These are phyloP conservation scores for Russula abietina DNA, from an alignment of 768 basidiomycete species.

Conservation along the genomic window DNA sequence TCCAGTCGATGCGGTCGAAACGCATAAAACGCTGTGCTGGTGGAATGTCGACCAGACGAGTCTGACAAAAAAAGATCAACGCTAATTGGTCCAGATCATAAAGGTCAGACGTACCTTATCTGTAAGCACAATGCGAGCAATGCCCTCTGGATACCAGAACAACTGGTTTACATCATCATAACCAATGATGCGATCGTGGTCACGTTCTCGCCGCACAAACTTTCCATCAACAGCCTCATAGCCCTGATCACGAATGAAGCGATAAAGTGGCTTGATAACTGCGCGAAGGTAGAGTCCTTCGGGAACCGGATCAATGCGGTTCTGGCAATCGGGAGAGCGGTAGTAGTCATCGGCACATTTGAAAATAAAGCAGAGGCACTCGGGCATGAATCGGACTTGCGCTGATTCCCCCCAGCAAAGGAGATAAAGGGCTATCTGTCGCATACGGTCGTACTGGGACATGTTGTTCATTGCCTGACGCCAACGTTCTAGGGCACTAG, in stretches of 20 bases:
- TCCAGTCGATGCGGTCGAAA: no score
- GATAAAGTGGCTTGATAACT: slow-evolving; percentile 89
- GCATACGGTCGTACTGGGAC: slow-evolving; percentile 94
- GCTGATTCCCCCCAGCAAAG: slow-evolving; percentile 98
- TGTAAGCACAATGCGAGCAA: no score
- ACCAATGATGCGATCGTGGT: no score
- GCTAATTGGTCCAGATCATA: no score
- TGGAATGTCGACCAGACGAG: no score
- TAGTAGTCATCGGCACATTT: slow-evolving; percentile 99
- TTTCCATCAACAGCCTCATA: slow-evolving; percentile 42
- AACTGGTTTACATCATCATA: no score
- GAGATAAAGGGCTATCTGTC: slow-evolving; percentile 92
- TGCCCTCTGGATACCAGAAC: no score
- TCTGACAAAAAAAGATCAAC: no score
- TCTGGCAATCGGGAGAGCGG: slow-evolving; percentile 96
- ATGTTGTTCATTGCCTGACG: slow-evolving; percentile 97
- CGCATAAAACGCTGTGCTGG: no score
- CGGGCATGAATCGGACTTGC: slow-evolving; percentile 93
- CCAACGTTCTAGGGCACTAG: slow-evolving; percentile 87
- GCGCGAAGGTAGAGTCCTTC: slow-evolving; percentile 91
- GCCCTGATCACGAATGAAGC: slow-evolving; percentile 95
- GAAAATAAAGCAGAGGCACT: slow-evolving; percentile 99
- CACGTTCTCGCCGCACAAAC: no score
- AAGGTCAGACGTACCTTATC: no score
- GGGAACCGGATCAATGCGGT: slow-evolving; percentile 81